Evolutionary conservation across 306 rosid species (phyloP).

Genomic region (Calophaca sinica): DNA sequence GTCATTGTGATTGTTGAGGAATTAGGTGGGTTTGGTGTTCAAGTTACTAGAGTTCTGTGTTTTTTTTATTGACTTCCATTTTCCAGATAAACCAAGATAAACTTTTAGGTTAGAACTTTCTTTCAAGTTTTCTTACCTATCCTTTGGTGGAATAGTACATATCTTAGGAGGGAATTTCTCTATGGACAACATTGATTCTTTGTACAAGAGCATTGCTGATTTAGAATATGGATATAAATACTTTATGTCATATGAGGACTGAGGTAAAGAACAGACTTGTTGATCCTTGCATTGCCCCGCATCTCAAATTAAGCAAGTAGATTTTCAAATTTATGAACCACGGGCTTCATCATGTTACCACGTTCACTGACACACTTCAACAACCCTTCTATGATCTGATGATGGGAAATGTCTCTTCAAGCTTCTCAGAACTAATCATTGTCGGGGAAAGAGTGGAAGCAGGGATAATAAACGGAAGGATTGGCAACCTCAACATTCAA

Average conservation of each 20-base stretch:
- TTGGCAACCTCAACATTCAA: too few relatives aligned
- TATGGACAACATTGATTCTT: not conserved
- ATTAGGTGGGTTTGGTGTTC: too few relatives aligned
- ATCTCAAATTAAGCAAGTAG: not conserved
- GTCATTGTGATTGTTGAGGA: too few relatives aligned
- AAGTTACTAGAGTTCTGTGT: too few relatives aligned
- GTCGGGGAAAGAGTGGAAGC: too few relatives aligned
- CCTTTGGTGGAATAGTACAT: conserved; percentile 1
- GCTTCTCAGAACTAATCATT: too few relatives aligned
- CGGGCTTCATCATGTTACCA: not conserved
- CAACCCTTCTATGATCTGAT: too few relatives aligned
- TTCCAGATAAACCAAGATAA: too few relatives aligned
- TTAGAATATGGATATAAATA: not conserved
- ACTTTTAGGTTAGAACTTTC: not conserved
- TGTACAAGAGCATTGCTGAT: not conserved
- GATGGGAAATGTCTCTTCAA: too few relatives aligned
- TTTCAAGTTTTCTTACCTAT: conserved; percentile 15
- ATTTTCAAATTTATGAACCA: not conserved
- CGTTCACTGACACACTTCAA: too few relatives aligned
- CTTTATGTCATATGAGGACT: not conserved
- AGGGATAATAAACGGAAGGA: too few relatives aligned
- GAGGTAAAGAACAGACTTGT: not conserved
- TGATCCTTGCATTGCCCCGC: not conserved
- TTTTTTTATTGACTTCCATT: too few relatives aligned
- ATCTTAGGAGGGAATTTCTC: not conserved